These are phyloP conservation scores for Aspergillus sp. DNA, from an alignment of 2,329 filamentous ascomycete species.

Conservation along the genomic window DNA sequence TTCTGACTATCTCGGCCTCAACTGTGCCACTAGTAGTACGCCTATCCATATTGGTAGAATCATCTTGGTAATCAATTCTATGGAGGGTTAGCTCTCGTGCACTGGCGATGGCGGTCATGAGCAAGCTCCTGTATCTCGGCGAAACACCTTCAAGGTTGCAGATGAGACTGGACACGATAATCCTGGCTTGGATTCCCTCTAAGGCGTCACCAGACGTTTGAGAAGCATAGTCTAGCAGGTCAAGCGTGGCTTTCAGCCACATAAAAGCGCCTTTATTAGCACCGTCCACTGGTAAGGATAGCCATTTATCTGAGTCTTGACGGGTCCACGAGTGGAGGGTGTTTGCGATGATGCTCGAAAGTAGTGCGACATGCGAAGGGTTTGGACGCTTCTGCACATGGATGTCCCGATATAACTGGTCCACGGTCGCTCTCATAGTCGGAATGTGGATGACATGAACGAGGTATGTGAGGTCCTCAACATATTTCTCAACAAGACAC, in stretches of 20 bases:
- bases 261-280: not conserved
- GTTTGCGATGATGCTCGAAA: slow-evolving; percentile 39
- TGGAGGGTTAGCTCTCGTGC: slow-evolving; percentile 25
- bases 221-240: slow-evolving; percentile 40
- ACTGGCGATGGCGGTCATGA: slow-evolving; percentile 36
- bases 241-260: slow-evolving; percentile 31
- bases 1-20: slow-evolving; percentile 41
- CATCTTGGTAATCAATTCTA: slow-evolving; percentile 25
- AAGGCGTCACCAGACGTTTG: slow-evolving; percentile 29
- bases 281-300: not conserved
- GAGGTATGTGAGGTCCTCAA: slow-evolving; percentile 37
- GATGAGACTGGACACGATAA: slow-evolving; percentile 41
- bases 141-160: slow-evolving; percentile 42
- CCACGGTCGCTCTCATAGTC: slow-evolving; percentile 31
- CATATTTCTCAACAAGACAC: slow-evolving; percentile 38
- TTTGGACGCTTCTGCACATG: slow-evolving; percentile 26
- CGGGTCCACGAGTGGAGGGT: slow-evolving; percentile 38
- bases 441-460: slow-evolving; percentile 42
- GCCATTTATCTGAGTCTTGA: slow-evolving; percentile 18
- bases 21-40: slow-evolving; percentile 29
- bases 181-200: slow-evolving; percentile 43
- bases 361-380: slow-evolving; percentile 34
- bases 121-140: slow-evolving; percentile 36
- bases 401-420: slow-evolving; percentile 35
- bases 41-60: slow-evolving; percentile 15